Evolutionary conservation across 2,329 filamentous ascomycete species (phyloP).

Genomic region (Fusarium guadeloupense): DNA sequence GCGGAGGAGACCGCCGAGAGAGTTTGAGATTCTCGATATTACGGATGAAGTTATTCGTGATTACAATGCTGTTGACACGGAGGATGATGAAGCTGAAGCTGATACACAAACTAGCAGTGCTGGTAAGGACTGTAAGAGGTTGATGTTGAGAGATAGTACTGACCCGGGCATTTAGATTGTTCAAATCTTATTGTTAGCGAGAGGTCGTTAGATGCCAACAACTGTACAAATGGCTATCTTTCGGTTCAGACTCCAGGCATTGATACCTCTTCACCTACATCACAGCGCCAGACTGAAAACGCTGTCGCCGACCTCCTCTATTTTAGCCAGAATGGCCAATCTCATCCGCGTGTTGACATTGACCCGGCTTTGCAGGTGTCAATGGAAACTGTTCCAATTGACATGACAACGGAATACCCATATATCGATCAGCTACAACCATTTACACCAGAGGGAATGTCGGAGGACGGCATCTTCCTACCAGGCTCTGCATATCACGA

Average conservation of each 20-base stretch:
- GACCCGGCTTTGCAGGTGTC: slow-evolving; percentile 35
- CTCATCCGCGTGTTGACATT: slow-evolving; percentile 21
- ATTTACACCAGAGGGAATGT: slow-evolving; percentile 46
- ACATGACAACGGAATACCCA: slow-evolving; percentile 34
- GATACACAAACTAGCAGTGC: background rate
- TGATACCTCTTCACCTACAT: slow-evolving; percentile 29
- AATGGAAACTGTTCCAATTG: slow-evolving; percentile 33
- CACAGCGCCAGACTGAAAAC: slow-evolving; percentile 47
- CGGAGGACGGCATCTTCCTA: slow-evolving; percentile 55
- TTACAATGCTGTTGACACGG: slow-evolving; percentile 44
- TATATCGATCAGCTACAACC: slow-evolving; percentile 43
- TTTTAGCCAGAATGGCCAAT: slow-evolving; percentile 47
- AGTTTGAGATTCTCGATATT: slow-evolving; percentile 51
- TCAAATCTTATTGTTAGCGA: background rate
- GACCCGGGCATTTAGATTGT: background rate
- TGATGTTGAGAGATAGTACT: background rate
- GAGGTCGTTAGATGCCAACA: background rate
- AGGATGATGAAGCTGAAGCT: slow-evolving; percentile 12
- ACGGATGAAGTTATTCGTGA: slow-evolving; percentile 51
- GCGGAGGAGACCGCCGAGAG: slow-evolving; percentile 39
- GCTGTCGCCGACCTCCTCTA: slow-evolving; percentile 50
- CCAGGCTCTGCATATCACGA: slow-evolving; percentile 59
- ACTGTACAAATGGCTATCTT: slow-evolving; percentile 12
- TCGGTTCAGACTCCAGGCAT: slow-evolving; percentile 1
- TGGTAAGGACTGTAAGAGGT: slow-evolving; percentile 3